A percentile compares a stretch with the other conserved stretches of the same genome.
phyloP scores from a whole-genome alignment of 2,329 filamentous ascomycete genomes.

The Didymella exigua region DNA sequence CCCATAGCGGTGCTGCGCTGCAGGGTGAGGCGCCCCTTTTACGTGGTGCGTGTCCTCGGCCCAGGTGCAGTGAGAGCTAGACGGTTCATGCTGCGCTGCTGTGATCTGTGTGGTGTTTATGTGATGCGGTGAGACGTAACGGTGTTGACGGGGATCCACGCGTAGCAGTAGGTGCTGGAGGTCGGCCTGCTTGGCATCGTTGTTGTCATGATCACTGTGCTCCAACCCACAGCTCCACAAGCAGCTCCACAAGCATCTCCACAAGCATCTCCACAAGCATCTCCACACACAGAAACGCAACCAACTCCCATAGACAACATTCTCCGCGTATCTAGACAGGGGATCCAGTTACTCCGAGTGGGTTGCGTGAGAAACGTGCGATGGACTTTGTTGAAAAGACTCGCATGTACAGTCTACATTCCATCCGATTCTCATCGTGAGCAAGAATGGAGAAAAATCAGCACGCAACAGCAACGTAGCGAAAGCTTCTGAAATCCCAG shows the following conservation, averaged over 20 bases:
- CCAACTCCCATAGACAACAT: too few relatives aligned
- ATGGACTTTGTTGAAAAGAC: background rate
- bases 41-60: background rate
- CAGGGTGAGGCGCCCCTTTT: background rate
- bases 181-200: too few relatives aligned
- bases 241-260: too few relatives aligned
- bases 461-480: background rate
- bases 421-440: background rate
- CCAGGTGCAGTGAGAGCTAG: background rate
- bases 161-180: background rate
- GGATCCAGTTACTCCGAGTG: too few relatives aligned
- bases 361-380: too few relatives aligned
- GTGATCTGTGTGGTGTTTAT: background rate
- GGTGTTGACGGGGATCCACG: background rate
- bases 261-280: too few relatives aligned
- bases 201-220: too few relatives aligned
- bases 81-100: background rate
- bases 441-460: background rate
- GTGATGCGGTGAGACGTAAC: background rate
- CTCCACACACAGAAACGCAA: too few relatives aligned
- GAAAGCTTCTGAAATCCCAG: background rate
- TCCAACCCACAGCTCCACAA: too few relatives aligned
- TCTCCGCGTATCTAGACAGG: too few relatives aligned
- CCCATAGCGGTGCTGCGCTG: background rate
- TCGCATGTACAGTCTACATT: fast-evolving